phyloP scores from a whole-genome alignment of 257 asterid genomes.

The Rhazya stricta region DNA sequence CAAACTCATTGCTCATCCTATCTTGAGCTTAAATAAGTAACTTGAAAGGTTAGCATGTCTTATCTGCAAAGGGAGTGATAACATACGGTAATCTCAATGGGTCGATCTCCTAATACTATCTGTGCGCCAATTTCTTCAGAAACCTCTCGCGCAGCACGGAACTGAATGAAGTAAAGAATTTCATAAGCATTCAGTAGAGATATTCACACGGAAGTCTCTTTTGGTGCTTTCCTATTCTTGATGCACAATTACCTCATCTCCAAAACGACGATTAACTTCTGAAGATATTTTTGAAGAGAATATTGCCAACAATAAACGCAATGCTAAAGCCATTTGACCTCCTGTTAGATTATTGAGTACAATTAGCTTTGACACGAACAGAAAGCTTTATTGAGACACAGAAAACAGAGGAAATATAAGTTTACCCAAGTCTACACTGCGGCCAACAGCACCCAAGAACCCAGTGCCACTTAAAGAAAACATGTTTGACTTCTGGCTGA shows the following conservation, averaged over 20 bases:
- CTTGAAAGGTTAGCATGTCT: neutral
- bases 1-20: neutral
- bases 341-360: slow-evolving; percentile 33
- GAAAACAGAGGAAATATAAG: neutral
- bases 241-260: slow-evolving; percentile 59
- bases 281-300: slow-evolving; percentile 81
- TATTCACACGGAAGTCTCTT: neutral
- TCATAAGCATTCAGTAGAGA: neutral
- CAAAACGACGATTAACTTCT: slow-evolving; percentile 67
- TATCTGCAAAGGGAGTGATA: neutral
- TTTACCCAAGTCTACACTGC: slow-evolving; percentile 83
- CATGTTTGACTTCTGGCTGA: slow-evolving; percentile 53
- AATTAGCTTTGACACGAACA: slow-evolving; percentile 7
- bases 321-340: slow-evolving; percentile 82
- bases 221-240: neutral
- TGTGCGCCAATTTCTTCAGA: slow-evolving; percentile 90
- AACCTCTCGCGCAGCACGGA: slow-evolving; percentile 84
- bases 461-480: slow-evolving; percentile 78
- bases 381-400: neutral
- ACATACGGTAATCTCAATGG: slow-evolving; percentile 86
- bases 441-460: slow-evolving; percentile 77
- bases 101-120: slow-evolving; percentile 85
- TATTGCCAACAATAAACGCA: slow-evolving; percentile 70
- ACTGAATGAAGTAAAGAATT: slow-evolving; percentile 36
- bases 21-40: too few relatives aligned